A percentile compares a stretch with the other conserved stretches of the same genome.
phyloP scores from a whole-genome alignment of 257 asterid genomes.

The Jacaranda copaia region DNA sequence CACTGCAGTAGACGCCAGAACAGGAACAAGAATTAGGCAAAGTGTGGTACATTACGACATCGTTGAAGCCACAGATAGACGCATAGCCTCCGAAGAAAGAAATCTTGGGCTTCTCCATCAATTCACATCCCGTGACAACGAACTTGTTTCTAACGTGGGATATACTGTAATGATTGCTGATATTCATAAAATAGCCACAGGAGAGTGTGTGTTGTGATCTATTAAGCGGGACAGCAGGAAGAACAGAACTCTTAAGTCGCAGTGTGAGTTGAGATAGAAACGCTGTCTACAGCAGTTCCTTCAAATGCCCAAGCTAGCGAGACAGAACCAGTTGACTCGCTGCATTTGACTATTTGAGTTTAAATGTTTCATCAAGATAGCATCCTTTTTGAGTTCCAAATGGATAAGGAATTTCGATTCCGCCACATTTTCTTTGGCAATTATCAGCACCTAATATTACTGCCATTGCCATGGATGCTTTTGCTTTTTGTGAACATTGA shows the following conservation, averaged over 20 bases:
- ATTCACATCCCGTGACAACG: slow-evolving; percentile 42
- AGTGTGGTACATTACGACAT: background rate
- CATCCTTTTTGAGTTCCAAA: slow-evolving; percentile 38
- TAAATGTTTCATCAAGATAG: slow-evolving; percentile 20
- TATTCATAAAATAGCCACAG: too few relatives aligned
- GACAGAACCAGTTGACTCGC: background rate
- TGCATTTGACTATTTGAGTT: slow-evolving; percentile 30
- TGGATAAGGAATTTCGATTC: slow-evolving; percentile 34
- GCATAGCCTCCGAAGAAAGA: slow-evolving; percentile 28
- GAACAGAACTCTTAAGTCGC: background rate
- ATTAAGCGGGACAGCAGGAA: background rate
- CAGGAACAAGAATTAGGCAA: slow-evolving; percentile 20
- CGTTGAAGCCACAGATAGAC: slow-evolving; percentile 24
- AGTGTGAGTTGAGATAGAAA: slow-evolving; percentile 24
- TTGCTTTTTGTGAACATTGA: too few relatives aligned
- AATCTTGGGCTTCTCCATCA: slow-evolving; percentile 9
- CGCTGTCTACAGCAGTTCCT: background rate
- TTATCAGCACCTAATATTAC: background rate
- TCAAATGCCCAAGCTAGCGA: background rate
- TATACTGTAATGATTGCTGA: too few relatives aligned
- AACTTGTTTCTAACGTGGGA: slow-evolving; percentile 34
- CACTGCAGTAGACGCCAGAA: slow-evolving; percentile 40
- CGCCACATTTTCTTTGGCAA: too few relatives aligned
- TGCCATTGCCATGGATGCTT: too few relatives aligned
- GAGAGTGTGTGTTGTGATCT: background rate